Evolutionary conservation across 371 early-diverging fungal genomes (phyloP).

Genomic region (Zopfochytrium polystomum): DNA sequence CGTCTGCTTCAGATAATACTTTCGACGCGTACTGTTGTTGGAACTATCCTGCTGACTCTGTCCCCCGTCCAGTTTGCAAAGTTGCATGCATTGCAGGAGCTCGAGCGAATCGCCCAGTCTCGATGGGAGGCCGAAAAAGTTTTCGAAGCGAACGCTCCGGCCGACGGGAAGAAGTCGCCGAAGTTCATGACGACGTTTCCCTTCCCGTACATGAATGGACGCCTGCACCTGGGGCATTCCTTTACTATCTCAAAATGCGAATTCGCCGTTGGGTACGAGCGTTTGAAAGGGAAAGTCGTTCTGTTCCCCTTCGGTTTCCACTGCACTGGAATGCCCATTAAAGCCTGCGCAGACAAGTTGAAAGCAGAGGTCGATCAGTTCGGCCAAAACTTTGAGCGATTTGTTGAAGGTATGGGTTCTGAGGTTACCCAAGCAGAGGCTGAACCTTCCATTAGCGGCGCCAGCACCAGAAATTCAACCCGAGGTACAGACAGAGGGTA

Average conservation of each 20-base stretch:
- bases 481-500: conserved; percentile 45
- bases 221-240: conserved; percentile 98
- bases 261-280: conserved; percentile 92
- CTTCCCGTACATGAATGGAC: conserved; percentile 98
- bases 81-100: conserved; percentile 30
- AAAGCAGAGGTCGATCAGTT: conserved; percentile 91
- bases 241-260: conserved; percentile 98
- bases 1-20: no score
- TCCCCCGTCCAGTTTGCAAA: conserved; percentile 34
- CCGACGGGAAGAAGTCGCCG: conserved; percentile 33
- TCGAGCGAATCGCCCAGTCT: conserved; percentile 72
- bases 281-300: conserved; percentile 91
- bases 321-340: conserved; percentile 99
- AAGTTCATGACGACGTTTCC: conserved; percentile 98
- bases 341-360: conserved; percentile 98
- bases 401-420: conserved; percentile 29
- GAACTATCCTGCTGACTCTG: no score
- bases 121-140: conserved; percentile 75
- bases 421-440: conserved; percentile 17
- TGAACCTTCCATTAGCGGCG: no score
- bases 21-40: no score
- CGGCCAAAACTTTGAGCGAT: conserved; percentile 78
- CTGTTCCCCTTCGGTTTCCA: conserved; percentile 99
- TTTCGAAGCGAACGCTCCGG: conserved; percentile 88
- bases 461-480: conserved; percentile 42